Conservation (phyloP, 2,329 filamentous ascomycete genomes). For the Cyphellophora europaea region DNA sequence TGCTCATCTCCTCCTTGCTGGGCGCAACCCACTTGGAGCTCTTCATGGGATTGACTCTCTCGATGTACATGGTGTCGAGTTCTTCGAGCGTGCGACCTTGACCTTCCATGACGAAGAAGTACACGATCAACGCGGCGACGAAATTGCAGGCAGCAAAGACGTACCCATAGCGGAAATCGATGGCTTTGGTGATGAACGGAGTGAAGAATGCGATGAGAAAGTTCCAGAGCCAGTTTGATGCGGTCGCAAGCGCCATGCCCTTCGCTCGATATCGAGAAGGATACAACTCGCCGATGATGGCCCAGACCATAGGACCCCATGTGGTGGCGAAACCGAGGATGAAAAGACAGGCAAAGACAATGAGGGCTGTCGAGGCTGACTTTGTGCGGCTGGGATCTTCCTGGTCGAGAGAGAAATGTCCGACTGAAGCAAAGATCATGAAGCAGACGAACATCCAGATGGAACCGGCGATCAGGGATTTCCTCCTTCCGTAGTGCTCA, state of each 20-base stretch:
- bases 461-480: conserved; percentile 56
- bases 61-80: conserved; percentile 61
- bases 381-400: conserved; percentile 32
- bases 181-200: conserved; percentile 63
- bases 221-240: conserved; percentile 71
- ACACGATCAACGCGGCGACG: conserved; percentile 55
- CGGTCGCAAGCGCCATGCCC: conserved; percentile 30
- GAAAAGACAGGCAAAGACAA: conserved; percentile 65
- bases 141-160: conserved; percentile 68
- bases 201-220: conserved; percentile 72
- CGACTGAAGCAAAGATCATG: conserved; percentile 50
- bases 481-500: conserved; percentile 58
- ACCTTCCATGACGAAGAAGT: conserved; percentile 68
- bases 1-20: conserved; percentile 9
- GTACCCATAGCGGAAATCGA: conserved; percentile 68
- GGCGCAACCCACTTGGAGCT: conserved; percentile 11
- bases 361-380: conserved; percentile 61
- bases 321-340: conserved; percentile 63
- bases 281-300: conserved; percentile 36
- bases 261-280: conserved; percentile 30
- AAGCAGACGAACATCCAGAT: conserved; percentile 60
- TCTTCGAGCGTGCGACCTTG: conserved; percentile 61
- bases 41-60: conserved; percentile 50
- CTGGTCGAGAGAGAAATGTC: conserved; percentile 30
- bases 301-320: conserved; percentile 54